These are phyloP conservation scores for Hypoxylon lienhwacheense DNA, from an alignment of 495 filamentous ascomycete genomes.

Conservation along the genomic window DNA sequence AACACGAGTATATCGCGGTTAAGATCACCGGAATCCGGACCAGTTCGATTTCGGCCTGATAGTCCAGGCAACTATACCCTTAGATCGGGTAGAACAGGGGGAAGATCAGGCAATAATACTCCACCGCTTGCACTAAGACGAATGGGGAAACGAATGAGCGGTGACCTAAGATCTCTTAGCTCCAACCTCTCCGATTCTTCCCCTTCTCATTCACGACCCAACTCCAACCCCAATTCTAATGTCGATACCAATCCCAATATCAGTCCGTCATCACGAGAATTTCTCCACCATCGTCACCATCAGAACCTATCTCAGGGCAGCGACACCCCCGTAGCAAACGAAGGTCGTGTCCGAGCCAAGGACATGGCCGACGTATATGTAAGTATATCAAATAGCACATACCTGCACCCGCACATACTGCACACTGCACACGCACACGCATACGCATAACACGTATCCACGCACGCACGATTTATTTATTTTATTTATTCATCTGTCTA, in stretches of 20 bases:
- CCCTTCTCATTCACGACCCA: no score
- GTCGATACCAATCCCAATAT: slow-evolving; percentile 14
- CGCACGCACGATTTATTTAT: no score
- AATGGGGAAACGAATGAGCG: slow-evolving; percentile 71
- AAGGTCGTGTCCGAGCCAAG: slow-evolving; percentile 78
- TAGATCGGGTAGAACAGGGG: no score
- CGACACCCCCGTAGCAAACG: slow-evolving; percentile 77
- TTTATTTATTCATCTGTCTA: background rate
- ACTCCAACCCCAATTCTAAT: slow-evolving; percentile 8
- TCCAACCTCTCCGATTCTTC: slow-evolving; percentile 48
- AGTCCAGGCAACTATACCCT: slow-evolving; percentile 61
- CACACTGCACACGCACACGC: no score
- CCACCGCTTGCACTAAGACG: slow-evolving; percentile 74
- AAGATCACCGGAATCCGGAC: slow-evolving; percentile 64
- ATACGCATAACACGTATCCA: no score
- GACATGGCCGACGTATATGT: slow-evolving; percentile 95
- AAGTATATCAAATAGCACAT: slow-evolving; percentile 56
- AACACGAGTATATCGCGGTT: slow-evolving; percentile 57
- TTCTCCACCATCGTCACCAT: slow-evolving; percentile 54
- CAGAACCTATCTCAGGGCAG: slow-evolving; percentile 43
- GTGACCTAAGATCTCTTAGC: slow-evolving; percentile 76
- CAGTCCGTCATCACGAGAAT: slow-evolving; percentile 33
- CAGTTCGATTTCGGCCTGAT: slow-evolving; percentile 55
- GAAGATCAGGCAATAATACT: slow-evolving; percentile 47
- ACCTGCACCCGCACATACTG: background rate